These are phyloP conservation scores for Solanum pinnatisectum DNA, from an alignment of 257 asterid species.

Conservation along the genomic window DNA sequence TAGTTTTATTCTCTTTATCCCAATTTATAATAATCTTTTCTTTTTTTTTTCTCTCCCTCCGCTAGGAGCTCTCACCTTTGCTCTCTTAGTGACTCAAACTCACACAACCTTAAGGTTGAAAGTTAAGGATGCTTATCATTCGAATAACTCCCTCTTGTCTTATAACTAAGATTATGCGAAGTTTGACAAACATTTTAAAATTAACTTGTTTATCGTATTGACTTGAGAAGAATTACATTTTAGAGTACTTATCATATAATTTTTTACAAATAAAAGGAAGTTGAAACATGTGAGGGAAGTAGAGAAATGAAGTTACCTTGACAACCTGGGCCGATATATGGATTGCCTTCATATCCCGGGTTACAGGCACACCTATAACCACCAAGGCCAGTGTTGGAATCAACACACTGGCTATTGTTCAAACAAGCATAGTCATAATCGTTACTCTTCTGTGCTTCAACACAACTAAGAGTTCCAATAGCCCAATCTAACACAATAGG, in stretches of 20 bases:
- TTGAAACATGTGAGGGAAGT: neutral
- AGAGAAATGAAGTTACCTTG: conserved; percentile 26
- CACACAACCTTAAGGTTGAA: no score
- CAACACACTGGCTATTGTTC: conserved; percentile 40
- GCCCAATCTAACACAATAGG: conserved; percentile 67
- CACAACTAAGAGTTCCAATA: conserved; percentile 47
- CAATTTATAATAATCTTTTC: neutral
- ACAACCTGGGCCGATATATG: conserved; percentile 63
- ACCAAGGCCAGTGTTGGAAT: conserved; percentile 24
- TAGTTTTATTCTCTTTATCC: neutral
- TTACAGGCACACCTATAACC: conserved; percentile 62
- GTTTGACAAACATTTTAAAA: neutral
- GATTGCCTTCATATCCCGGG: conserved; percentile 57
- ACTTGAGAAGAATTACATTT: neutral
- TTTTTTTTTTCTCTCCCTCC: no score
- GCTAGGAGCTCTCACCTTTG: no score
- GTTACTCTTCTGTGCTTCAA: neutral
- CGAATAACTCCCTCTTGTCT: no score
- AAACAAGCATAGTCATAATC: conserved; percentile 28
- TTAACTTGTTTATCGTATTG: neutral
- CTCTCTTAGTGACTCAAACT: no score
- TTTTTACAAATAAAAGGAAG: neutral
- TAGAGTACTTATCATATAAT: neutral
- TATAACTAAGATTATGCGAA: neutral
- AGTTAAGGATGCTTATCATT: no score